Conservation (phyloP, 2,329 filamentous ascomycete species). For the Cryphonectria carpinicola region DNA sequence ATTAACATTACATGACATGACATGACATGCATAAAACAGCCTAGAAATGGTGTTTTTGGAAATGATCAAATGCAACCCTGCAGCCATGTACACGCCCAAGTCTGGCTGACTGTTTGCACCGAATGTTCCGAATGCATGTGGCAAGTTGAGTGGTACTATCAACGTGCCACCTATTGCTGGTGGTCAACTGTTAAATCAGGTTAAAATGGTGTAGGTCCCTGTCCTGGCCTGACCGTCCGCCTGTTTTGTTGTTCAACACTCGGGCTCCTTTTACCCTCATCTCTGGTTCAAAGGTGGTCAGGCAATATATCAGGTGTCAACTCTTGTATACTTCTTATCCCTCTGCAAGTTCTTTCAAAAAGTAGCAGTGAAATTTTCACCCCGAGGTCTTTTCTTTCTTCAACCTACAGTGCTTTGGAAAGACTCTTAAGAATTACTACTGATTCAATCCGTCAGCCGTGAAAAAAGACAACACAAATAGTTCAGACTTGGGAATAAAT, state of each 20-base stretch:
- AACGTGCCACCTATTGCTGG: not conserved
- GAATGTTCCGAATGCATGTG: not conserved
- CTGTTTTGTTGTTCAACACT: not conserved
- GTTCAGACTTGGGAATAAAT: not conserved
- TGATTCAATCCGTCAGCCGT: not conserved
- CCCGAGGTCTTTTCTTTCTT: not conserved
- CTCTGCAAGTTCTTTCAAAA: not conserved
- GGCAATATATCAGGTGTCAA: not conserved
- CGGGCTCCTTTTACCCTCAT: not conserved
- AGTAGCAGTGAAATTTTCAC: not conserved
- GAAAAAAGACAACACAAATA: not conserved
- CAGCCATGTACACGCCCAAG: not conserved
- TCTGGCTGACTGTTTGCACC: not conserved
- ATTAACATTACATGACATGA: not conserved
- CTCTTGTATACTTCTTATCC: not conserved
- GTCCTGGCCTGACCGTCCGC: not conserved
- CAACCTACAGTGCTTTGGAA: not conserved
- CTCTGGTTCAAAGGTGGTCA: not conserved
- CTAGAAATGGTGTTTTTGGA: not conserved
- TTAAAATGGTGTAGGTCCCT: not conserved
- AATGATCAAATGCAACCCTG: conserved; percentile 6
- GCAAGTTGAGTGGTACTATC: conserved; percentile 3
- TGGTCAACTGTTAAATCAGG: conserved; percentile 8
- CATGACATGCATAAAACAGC: not conserved
- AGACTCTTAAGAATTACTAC: not conserved